phyloP scores from a whole-genome alignment of 495 filamentous ascomycete genomes.

The Choiromyces venosus region DNA sequence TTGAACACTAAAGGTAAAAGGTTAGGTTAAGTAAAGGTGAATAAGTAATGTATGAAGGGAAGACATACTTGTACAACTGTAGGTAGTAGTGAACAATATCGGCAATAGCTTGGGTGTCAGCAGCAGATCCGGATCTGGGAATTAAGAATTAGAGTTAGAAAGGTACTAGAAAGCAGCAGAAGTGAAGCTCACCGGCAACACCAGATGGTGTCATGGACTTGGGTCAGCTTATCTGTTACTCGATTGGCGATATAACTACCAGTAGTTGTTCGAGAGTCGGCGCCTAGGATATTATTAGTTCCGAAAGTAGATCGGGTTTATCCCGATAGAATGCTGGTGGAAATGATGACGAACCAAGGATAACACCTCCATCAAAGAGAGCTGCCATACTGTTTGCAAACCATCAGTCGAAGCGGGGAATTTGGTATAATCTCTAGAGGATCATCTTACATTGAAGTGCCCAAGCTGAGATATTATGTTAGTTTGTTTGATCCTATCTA shows the following conservation, averaged over 20 bases:
- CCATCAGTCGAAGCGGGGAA: constrained; percentile 16
- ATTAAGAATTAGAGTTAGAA: neutral
- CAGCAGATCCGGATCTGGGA: constrained; percentile 75
- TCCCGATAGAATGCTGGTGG: neutral
- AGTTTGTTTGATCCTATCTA: constrained; percentile 41
- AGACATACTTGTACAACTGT: constrained; percentile 63
- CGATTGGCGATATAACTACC: constrained; percentile 98
- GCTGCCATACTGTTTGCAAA: constrained; percentile 66
- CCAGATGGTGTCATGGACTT: constrained; percentile 98
- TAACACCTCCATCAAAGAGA: constrained; percentile 95
- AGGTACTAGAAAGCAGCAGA: neutral
- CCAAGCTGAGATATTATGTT: constrained; percentile 56
- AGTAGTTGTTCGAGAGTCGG: constrained; percentile 96
- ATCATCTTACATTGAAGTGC: constrained; percentile 85
- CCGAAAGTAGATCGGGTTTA: constrained; percentile 16
- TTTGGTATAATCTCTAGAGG: constrained; percentile 14
- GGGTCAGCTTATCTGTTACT: constrained; percentile 98
- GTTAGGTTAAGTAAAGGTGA: constrained; percentile 10
- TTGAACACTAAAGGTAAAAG: constrained; percentile 50
- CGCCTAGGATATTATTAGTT: constrained; percentile 49
- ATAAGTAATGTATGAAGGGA: neutral
- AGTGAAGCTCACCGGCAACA: constrained; percentile 61
- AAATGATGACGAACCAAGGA: constrained; percentile 57
- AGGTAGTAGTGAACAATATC: constrained; percentile 97
- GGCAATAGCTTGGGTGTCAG: constrained; percentile 94